Conservation (phyloP, 2,329 filamentous ascomycete species). For the Cladophialophora exuberans region DNA sequence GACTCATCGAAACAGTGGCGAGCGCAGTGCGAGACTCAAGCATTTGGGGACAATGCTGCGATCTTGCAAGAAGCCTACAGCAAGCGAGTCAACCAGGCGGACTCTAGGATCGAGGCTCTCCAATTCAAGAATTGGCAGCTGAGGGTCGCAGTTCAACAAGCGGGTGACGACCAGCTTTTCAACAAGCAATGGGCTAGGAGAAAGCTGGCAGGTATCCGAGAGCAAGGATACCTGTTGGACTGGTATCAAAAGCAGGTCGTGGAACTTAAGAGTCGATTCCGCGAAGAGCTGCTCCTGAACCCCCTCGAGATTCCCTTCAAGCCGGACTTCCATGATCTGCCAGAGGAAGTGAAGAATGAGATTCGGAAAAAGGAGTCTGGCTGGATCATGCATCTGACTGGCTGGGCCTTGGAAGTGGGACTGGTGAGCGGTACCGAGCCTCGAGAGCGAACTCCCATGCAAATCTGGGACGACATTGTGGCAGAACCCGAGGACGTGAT, state of each 20-base stretch:
- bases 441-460: too few relatives aligned
- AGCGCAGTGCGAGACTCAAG: not conserved
- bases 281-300: not conserved
- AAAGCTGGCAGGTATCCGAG: slow-evolving; percentile 1
- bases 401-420: slow-evolving; percentile 22
- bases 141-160: not conserved
- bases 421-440: not conserved
- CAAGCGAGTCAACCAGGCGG: not conserved
- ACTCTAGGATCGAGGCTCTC: not conserved
- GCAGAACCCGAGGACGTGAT: too few relatives aligned
- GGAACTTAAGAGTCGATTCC: slow-evolving; percentile 8
- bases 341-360: not conserved
- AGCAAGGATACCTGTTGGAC: slow-evolving; percentile 6
- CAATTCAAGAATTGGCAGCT: not conserved
- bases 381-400: slow-evolving; percentile 2
- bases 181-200: not conserved
- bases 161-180: not conserved
- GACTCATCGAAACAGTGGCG: slow-evolving; percentile 2
- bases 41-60: slow-evolving; percentile 5
- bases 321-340: not conserved
- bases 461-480: too few relatives aligned
- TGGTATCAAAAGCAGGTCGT: slow-evolving; percentile 10
- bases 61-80: not conserved
- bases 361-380: not conserved
- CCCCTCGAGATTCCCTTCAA: slow-evolving; percentile 12